Evolutionary conservation across 2,329 filamentous ascomycete species (phyloP).

Genomic region (Cyanodermella asteris): DNA sequence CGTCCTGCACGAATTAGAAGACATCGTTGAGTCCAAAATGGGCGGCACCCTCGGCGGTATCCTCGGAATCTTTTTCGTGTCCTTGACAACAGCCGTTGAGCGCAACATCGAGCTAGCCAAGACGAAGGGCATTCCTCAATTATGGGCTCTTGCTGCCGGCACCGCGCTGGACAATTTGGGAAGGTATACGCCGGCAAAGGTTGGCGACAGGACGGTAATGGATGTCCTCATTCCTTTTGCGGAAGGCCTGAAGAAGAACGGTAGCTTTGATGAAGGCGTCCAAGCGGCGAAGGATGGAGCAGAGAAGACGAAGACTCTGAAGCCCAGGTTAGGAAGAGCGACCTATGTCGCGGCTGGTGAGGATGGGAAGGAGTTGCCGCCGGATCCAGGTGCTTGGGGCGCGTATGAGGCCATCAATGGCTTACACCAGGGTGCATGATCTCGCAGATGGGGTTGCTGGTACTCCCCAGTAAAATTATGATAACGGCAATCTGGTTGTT

Average conservation of each 20-base stretch:
- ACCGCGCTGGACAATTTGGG: constrained; percentile 48
- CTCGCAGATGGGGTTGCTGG: too few relatives aligned
- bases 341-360: constrained; percentile 75
- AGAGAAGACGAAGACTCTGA: constrained; percentile 76
- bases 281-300: constrained; percentile 54
- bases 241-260: constrained; percentile 41
- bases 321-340: constrained; percentile 61
- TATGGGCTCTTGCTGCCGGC: constrained; percentile 47
- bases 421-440: too few relatives aligned
- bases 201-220: constrained; percentile 74
- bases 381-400: constrained; percentile 56
- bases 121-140: constrained; percentile 23
- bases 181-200: constrained; percentile 72
- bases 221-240: constrained; percentile 84
- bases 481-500: too few relatives aligned
- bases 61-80: constrained; percentile 65
- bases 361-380: constrained; percentile 47
- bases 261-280: constrained; percentile 50
- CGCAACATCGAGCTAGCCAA: constrained; percentile 27
- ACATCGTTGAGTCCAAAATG: constrained; percentile 38
- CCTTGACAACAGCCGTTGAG: constrained; percentile 48
- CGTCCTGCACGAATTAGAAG: constrained; percentile 27
- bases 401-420: too few relatives aligned
- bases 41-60: constrained; percentile 45
- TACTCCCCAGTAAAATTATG: too few relatives aligned